Conservation (phyloP, 352 stramenopile species). For the Phytophthora nicotianae region DNA sequence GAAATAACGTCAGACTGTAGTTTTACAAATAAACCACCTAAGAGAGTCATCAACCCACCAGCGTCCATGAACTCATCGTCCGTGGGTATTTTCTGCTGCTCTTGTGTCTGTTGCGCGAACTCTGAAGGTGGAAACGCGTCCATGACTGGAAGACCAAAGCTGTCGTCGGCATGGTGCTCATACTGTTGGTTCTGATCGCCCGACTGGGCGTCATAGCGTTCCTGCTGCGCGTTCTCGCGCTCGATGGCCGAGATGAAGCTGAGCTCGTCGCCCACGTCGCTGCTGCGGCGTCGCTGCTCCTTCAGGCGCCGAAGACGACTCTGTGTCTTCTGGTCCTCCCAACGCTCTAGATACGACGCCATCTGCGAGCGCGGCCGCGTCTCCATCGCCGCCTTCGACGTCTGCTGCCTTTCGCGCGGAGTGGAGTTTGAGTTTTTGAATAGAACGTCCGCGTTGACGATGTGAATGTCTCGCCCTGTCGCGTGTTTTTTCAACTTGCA, state of each 20-base stretch:
- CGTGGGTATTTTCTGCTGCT: constrained; percentile 28
- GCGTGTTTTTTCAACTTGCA: constrained; percentile 27
- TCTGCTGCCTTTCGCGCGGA: constrained; percentile 13
- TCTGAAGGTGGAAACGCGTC: constrained; percentile 34
- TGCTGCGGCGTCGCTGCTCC: constrained; percentile 19
- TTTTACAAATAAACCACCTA: not conserved
- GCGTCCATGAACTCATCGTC: constrained; percentile 78
- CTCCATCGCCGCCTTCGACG: constrained; percentile 28
- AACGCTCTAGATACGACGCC: constrained; percentile 54
- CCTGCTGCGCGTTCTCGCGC: constrained; percentile 18
- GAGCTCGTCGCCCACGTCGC: constrained; percentile 32
- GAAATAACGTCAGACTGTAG: constrained; percentile 4
- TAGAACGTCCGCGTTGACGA: not conserved
- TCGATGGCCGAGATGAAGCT: constrained; percentile 41
- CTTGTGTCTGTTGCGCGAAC: constrained; percentile 1
- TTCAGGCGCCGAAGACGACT: constrained; percentile 31
- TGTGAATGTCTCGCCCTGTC: constrained; percentile 4
- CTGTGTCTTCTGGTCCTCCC: constrained; percentile 57
- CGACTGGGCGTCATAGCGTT: constrained; percentile 1
- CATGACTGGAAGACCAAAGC: constrained; percentile 46
- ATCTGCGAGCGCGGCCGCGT: constrained; percentile 37
- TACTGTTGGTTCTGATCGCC: not conserved
- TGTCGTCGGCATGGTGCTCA: constrained; percentile 11
- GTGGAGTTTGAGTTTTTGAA: constrained; percentile 8
- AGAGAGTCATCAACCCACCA: constrained; percentile 38